Evolutionary conservation across 2,329 filamentous ascomycete genomes (phyloP), one percentile per base, ranked within the genome.

Genomic region (Erysiphe pulchra): DNA sequence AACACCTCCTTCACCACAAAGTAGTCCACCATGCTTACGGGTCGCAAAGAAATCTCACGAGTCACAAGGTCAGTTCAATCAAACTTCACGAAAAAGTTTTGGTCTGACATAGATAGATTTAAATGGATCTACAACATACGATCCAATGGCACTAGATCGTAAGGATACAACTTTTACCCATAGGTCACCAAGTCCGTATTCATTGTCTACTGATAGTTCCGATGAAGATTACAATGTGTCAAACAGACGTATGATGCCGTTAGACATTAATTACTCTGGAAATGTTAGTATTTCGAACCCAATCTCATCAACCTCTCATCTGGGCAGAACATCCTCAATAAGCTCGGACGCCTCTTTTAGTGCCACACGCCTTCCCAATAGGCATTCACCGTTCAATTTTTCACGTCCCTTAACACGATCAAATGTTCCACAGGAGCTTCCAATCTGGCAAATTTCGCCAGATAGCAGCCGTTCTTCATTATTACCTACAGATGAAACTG

Each of bases 371-470:
- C 61, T 85, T 33, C 74, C 77, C 12, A 72, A 78, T 14, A 36
- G 17, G 32, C 10, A 24, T 11, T 80, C 84, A 0, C 75, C 80
- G 0, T 87, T 92, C 62, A 95, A 98, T 61, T 95, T 95, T 60
- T 95, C 90, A 0, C 73, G 90, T 39, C 90, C 90, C 0, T 63
- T 92, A 49, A 94, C 87, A 60, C 70, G 78, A 56, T 71, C 75
- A 49, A 75, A 74, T 49, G 75, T 70, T 14, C 63, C 69, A 37
- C 53, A 54, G 47, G 60, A 78, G n/a, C 59, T 63, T 39, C 73
- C 75, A 42, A 66, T 67, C 10, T 66, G 75, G 33, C 74, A 80
- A 56, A 65, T 71, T 8, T 79, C 76, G 17, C 73, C 69, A 5
- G 77, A 81, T 53, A 80, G 75, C 12, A 14, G 10, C 54, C 75